phyloP scores from a whole-genome alignment of 805 yeast species.

The Candida boleticola region DNA sequence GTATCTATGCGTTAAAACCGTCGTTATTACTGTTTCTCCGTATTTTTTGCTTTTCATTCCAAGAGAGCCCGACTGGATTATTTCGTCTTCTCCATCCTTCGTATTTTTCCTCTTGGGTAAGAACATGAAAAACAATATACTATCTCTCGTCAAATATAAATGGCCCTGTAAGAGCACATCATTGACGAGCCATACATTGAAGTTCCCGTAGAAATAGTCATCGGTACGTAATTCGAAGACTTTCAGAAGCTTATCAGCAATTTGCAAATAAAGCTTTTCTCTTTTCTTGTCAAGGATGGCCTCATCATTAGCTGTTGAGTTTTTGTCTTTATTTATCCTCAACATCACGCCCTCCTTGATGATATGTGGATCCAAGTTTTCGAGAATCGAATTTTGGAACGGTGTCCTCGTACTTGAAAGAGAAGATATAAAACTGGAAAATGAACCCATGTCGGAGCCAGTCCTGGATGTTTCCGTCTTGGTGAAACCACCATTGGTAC shows the following conservation, averaged over 20 bases:
- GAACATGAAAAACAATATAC: slow-evolving; percentile 73
- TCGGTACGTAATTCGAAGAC: slow-evolving; percentile 47
- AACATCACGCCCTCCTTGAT: slow-evolving; percentile 10
- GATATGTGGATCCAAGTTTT: slow-evolving; percentile 23
- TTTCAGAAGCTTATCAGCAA: slow-evolving; percentile 34
- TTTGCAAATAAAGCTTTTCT: slow-evolving; percentile 20
- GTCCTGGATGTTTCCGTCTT: background rate
- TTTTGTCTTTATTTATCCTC: background rate
- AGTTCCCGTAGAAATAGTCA: slow-evolving; percentile 60
- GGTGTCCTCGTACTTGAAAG: background rate
- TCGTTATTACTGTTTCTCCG: slow-evolving; percentile 34
- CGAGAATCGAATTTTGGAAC: slow-evolving; percentile 29
- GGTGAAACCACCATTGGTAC: background rate
- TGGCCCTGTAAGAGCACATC: slow-evolving; percentile 88
- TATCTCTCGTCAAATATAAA: slow-evolving; percentile 63
- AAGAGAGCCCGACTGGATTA: slow-evolving; percentile 35
- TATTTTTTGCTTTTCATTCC: slow-evolving; percentile 38
- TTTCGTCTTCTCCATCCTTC: slow-evolving; percentile 22
- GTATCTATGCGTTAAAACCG: slow-evolving; percentile 47
- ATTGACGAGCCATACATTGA: slow-evolving; percentile 74
- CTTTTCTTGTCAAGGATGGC: slow-evolving; percentile 8
- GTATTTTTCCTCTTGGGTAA: slow-evolving; percentile 49
- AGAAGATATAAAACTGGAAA: background rate
- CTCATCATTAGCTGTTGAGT: background rate
- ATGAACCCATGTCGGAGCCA: background rate